Evolutionary conservation across 2,329 filamentous ascomycete species (phyloP).

Genomic region (Myriosclerotinia duriaeana): DNA sequence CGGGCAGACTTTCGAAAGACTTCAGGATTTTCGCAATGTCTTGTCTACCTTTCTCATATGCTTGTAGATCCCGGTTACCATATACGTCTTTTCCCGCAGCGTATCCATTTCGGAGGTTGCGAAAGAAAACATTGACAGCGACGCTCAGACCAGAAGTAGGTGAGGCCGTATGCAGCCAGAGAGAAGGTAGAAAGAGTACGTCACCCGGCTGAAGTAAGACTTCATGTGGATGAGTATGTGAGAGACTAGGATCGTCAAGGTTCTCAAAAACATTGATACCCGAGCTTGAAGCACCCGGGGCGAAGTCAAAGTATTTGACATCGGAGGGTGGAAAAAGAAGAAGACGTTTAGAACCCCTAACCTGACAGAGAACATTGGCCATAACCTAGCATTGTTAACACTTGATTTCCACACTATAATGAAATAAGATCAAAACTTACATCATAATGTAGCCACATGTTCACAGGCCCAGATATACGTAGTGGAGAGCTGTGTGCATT

Average conservation of each 20-base stretch:
- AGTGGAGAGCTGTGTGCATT: conserved; percentile 75
- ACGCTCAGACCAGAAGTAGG: conserved; percentile 62
- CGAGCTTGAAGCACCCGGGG: conserved; percentile 77
- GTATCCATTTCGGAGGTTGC: conserved; percentile 66
- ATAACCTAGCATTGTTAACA: conserved; percentile 59
- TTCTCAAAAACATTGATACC: conserved; percentile 67
- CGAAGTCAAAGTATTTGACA: conserved; percentile 66
- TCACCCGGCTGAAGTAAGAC: conserved; percentile 69
- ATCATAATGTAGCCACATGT: conserved; percentile 91
- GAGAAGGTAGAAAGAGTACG: conserved; percentile 74
- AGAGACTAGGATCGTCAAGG: conserved; percentile 45
- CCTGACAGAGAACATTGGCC: conserved; percentile 82
- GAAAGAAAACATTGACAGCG: conserved; percentile 89
- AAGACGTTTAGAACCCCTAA: conserved; percentile 70
- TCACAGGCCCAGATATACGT: conserved; percentile 74
- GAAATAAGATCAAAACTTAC: conserved; percentile 45
- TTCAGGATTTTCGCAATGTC: conserved; percentile 67
- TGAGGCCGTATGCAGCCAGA: conserved; percentile 79
- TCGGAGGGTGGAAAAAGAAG: conserved; percentile 78
- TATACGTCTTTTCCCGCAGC: conserved; percentile 79
- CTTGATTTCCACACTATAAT: too few species aligned
- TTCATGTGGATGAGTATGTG: conserved; percentile 62
- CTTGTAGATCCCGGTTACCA: conserved; percentile 79
- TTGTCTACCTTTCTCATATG: conserved; percentile 76
- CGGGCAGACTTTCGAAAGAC: conserved; percentile 63